Conservation (phyloP, 2,329 filamentous ascomycete species). For the Scedosporium aurantiacum region DNA sequence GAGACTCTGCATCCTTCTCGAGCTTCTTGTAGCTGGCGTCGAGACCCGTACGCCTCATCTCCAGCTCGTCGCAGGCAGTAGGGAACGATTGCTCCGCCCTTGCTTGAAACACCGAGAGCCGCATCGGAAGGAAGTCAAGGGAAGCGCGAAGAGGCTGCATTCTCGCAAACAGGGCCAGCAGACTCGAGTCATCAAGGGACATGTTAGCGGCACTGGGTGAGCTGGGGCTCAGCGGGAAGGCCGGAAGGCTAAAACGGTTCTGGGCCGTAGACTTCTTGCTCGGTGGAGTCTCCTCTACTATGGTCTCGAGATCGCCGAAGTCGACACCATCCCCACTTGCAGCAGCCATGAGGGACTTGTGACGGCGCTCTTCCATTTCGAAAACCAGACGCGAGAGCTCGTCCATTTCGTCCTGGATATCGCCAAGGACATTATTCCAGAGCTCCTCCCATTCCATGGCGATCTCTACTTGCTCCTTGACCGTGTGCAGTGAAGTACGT, state of each 20-base stretch:
- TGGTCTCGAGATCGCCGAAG: conserved; percentile 82
- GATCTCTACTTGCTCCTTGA: conserved; percentile 86
- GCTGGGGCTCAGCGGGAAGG: conserved; percentile 51
- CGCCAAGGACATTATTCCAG: conserved; percentile 86
- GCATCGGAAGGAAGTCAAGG: conserved; percentile 91
- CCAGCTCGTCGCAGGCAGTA: conserved; percentile 80
- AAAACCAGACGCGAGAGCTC: conserved; percentile 73
- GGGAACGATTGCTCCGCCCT: conserved; percentile 73
- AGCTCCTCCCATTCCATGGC: conserved; percentile 99
- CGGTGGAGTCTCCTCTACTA: conserved; percentile 74
- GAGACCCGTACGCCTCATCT: conserved; percentile 59
- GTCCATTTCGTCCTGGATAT: conserved; percentile 82
- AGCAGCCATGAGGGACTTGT: conserved; percentile 60
- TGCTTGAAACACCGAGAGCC: conserved; percentile 73
- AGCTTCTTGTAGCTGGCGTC: conserved; percentile 83
- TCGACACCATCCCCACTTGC: conserved; percentile 57
- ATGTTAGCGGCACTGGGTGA: conserved; percentile 44
- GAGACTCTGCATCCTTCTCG: conserved; percentile 77
- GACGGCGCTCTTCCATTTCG: conserved; percentile 93
- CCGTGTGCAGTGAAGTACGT: conserved; percentile 60
- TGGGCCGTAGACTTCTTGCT: conserved; percentile 37
- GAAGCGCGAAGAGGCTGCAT: conserved; percentile 92
- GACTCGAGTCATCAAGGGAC: conserved; percentile 71
- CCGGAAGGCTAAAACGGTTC: conserved; percentile 58
- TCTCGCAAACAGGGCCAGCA: conserved; percentile 82